A percentile compares a stretch with the other conserved stretches of the same genome.
Conservation (phyloP, 1,139 yeast species). For the Saccharomyces hybrid region DNA sequence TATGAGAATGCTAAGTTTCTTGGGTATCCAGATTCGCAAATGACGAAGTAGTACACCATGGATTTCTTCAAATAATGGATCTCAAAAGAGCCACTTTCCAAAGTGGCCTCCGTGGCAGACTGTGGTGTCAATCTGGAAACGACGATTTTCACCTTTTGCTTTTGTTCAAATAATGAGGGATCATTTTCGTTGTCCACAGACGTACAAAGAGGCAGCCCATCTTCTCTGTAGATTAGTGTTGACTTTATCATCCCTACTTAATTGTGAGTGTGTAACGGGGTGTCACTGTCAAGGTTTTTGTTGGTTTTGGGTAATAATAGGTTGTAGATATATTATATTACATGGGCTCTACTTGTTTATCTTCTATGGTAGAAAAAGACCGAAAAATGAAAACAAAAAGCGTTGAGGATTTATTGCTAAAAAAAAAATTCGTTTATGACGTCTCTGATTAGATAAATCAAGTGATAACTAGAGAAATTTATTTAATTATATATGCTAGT, state of each 20-base stretch:
- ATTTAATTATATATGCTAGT: not conserved
- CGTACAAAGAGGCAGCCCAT: conserved; percentile 84
- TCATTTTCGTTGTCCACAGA: conserved; percentile 77
- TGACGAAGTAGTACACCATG: conserved; percentile 65
- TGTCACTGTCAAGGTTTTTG: not conserved
- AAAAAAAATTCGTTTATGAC: not conserved
- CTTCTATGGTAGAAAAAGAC: not conserved
- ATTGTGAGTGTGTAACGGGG: not conserved
- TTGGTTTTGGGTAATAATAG: not conserved
- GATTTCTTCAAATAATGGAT: conserved; percentile 67
- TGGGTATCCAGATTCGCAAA: conserved; percentile 74
- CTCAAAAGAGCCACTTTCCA: conserved; percentile 67
- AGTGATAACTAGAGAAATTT: not conserved
- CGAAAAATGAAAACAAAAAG: not conserved
- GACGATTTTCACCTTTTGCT: conserved; percentile 74
- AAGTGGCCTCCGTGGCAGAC: conserved; percentile 78
- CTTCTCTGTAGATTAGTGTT: conserved; percentile 62
- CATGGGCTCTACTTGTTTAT: not conserved
- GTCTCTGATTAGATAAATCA: not conserved
- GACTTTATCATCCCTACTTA: conserved; percentile 52
- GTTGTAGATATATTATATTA: not conserved
- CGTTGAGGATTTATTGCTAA: not conserved
- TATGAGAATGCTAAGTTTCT: conserved; percentile 84
- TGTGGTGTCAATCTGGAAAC: conserved; percentile 69
- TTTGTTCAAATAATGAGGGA: conserved; percentile 56